Conservation (phyloP, 2,329 filamentous ascomycete species). For the Fusarium kyushuense region DNA sequence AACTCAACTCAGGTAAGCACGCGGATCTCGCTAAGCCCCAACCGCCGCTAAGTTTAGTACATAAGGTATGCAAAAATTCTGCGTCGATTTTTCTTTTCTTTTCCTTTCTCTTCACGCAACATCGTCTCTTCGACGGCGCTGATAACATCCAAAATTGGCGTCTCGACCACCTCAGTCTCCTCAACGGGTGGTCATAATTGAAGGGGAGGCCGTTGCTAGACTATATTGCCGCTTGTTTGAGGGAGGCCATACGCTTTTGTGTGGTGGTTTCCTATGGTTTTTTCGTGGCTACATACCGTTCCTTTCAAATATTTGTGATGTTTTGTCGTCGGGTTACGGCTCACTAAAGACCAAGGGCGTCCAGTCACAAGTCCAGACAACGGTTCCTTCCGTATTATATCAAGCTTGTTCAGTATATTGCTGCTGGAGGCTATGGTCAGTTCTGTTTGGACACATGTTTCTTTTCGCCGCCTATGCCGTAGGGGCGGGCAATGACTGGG, state of each 20-base stretch:
- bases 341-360: neutral
- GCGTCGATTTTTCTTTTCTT: conserved; percentile 8
- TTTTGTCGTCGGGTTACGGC: neutral
- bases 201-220: conserved; percentile 53
- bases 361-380: neutral
- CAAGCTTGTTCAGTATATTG: neutral
- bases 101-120: conserved; percentile 51
- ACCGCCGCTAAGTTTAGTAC: conserved; percentile 26
- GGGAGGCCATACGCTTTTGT: conserved; percentile 56
- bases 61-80: conserved; percentile 25
- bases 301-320: conserved; percentile 8
- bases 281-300: conserved; percentile 55
- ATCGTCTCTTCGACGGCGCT: conserved; percentile 44
- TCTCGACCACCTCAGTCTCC: conserved; percentile 38
- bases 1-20: neutral
- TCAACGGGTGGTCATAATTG: conserved; percentile 43
- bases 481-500: neutral
- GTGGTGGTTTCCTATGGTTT: conserved; percentile 60
- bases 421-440: neutral
- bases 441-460: neutral
- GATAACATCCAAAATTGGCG: conserved; percentile 44
- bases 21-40: conserved; percentile 20
- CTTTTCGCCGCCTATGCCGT: neutral
- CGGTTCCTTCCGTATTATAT: neutral
- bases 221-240: conserved; percentile 58